Evolutionary conservation across 306 rosid genomes (phyloP).

Genomic region (Cicer arietinum): DNA sequence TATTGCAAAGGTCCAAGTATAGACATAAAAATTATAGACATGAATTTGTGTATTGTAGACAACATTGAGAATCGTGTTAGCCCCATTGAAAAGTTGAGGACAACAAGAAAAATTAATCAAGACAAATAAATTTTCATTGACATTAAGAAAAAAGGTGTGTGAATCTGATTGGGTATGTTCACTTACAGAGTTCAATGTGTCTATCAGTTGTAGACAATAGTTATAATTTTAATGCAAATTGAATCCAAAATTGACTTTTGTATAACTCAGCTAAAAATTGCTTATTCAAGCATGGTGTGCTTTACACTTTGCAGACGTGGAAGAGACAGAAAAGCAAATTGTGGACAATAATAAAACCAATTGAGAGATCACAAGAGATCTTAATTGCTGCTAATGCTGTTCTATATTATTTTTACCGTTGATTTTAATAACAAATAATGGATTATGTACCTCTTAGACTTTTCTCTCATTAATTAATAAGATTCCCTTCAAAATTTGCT

Average conservation of each 20-base stretch:
- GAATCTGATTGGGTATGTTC: conserved; percentile 35
- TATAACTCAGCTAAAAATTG: neutral
- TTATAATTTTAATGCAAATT: conserved; percentile 12
- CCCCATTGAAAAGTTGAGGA: conserved; percentile 13
- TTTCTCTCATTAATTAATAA: conserved; percentile 16
- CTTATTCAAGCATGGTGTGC: conserved; percentile 10
- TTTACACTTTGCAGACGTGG: conserved; percentile 26
- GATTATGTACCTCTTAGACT: conserved; percentile 16
- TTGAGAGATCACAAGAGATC: conserved; percentile 41
- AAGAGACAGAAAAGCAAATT: conserved; percentile 43
- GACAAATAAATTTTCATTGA: conserved; percentile 20
- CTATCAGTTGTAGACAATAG: conserved; percentile 23
- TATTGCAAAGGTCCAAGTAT: conserved; percentile 14
- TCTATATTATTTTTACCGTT: conserved; percentile 1
- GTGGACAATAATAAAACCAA: conserved; percentile 39
- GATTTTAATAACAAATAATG: conserved; percentile 28
- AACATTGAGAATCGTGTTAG: conserved; percentile 11
- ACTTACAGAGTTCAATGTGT: conserved; percentile 12
- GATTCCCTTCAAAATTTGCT: conserved; percentile 45
- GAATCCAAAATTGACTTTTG: conserved; percentile 34
- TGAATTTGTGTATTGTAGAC: neutral
- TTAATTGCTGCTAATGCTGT: neutral
- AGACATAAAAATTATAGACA: neutral
- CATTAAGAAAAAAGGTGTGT: conserved; percentile 9
- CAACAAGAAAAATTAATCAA: conserved; percentile 16